Conservation (phyloP, 768 basidiomycete genomes). For the Termitomyces sp. region DNA sequence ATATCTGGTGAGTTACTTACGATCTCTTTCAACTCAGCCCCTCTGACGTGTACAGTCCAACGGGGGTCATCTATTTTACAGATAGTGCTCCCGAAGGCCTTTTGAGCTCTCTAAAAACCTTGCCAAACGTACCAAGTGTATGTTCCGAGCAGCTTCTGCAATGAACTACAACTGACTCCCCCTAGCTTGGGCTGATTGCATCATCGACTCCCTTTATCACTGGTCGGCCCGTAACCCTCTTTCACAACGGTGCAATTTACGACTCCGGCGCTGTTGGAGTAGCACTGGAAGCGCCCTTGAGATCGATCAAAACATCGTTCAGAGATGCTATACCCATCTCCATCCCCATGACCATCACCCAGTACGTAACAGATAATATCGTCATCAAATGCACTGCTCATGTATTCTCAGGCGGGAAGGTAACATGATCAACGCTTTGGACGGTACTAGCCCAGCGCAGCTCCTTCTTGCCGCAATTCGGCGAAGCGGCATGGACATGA, state of each 20-base stretch:
- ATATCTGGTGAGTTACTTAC: slow-evolving; percentile 26
- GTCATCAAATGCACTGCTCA: background rate
- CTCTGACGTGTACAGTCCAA: slow-evolving; percentile 15
- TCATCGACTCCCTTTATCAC: slow-evolving; percentile 79
- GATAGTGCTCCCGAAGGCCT: slow-evolving; percentile 58
- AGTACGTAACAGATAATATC: slow-evolving; percentile 27
- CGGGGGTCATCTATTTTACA: slow-evolving; percentile 47
- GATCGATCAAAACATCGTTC: slow-evolving; percentile 23
- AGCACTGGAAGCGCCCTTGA: slow-evolving; percentile 28
- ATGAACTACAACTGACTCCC: background rate
- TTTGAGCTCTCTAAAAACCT: slow-evolving; percentile 33
- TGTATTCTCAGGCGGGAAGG: slow-evolving; percentile 53
- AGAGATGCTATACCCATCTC: slow-evolving; percentile 41
- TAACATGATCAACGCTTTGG: slow-evolving; percentile 60
- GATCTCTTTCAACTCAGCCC: background rate
- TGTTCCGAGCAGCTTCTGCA: slow-evolving; percentile 14
- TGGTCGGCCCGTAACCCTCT: slow-evolving; percentile 67
- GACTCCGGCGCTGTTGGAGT: slow-evolving; percentile 70
- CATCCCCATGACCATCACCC: slow-evolving; percentile 45
- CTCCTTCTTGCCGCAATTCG: slow-evolving; percentile 53
- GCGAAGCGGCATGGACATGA: slow-evolving; percentile 25
- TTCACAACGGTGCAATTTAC: slow-evolving; percentile 48
- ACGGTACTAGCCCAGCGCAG: slow-evolving; percentile 54
- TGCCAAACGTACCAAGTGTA: slow-evolving; percentile 47
- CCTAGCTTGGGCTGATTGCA: slow-evolving; percentile 61